Evolutionary conservation across 129 eudicot genomes (phyloP), one percentile per base, ranked within the genome.

Genomic region (Scalesia atractyloides): DNA sequence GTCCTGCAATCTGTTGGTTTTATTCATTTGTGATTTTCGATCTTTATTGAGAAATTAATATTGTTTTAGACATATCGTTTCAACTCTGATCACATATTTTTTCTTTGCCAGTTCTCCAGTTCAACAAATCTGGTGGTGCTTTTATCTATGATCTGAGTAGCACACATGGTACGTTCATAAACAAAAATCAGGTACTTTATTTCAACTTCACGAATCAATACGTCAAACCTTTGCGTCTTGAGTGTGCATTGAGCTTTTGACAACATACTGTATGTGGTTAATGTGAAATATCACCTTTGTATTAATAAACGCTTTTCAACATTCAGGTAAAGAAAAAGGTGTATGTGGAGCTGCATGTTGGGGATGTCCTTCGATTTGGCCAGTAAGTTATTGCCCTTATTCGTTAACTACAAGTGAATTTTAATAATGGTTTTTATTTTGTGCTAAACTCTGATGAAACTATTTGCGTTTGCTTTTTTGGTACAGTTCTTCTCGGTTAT

Each of bases 341-440:
- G 33, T 88, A 84, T 64, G 84, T 83, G 66, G 96, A 95, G 71
- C 75, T 95, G 73, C 97, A 91, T 71, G 99, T 95, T 66, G 99
- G 99, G 43, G 99, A 95, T 53, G 97, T 95, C 66, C 81, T 95
- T 54, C 91, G 91, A 19, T 95, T 95, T 85, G 99, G 99, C 89
- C 95, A 66, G 99, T 95, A 87, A 91, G 97, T 77, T 72, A 33
- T 79, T 54, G 69, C 52, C 14, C 66, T 53, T 60, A 24, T 70
- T 49, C 66, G 68, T 65, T 39, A 36, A 14, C 13, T 22, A 36
- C 0, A 26, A 56, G 63, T 51, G n/a, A n/a, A n/a, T n/a, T n/a
- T n/a, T 62, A 30, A 43, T 73, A 13, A 2, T 9, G 22, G 19
- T n/a, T 61, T 68, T 66, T 66, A 13, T 24, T 30, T 67, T 46